Percentiles rank a stretch among this genome's conserved stretches.
Evolutionary conservation across 371 early-diverging fungal species (phyloP).

Genomic region (Cokeromyces recurvatus): DNA sequence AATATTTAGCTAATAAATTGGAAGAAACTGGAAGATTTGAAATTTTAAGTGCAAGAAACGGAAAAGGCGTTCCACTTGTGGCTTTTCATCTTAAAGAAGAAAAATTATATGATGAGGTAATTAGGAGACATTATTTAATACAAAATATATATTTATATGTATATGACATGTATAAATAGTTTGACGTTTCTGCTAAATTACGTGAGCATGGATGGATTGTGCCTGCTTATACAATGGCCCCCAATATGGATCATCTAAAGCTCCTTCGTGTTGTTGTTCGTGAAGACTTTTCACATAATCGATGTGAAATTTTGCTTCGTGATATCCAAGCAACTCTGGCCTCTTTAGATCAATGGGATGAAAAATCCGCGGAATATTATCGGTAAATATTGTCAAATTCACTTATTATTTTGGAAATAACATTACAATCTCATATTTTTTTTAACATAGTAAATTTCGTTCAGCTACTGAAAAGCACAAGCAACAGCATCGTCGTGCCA

Average conservation of each 20-base stretch:
- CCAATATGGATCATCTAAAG: constrained; percentile 22
- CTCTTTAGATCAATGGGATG: constrained; percentile 8
- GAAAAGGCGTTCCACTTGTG: constrained; percentile 60
- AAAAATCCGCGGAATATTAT: constrained; percentile 4
- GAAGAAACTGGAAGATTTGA: constrained; percentile 55
- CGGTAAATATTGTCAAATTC: too few relatives aligned
- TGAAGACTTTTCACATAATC: constrained; percentile 32
- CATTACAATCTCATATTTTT: too few relatives aligned
- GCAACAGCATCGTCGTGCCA: neutral
- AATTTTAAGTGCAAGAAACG: constrained; percentile 45
- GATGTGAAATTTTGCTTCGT: constrained; percentile 26
- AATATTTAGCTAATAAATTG: constrained; percentile 45
- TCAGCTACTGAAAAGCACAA: too few relatives aligned
- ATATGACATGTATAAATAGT: constrained; percentile 15
- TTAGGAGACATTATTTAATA: neutral
- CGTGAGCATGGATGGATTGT: constrained; percentile 62
- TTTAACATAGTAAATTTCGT: too few relatives aligned
- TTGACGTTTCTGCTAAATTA: constrained; percentile 44
- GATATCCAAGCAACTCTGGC: constrained; percentile 18
- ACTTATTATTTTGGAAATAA: too few relatives aligned
- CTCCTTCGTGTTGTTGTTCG: constrained; percentile 39
- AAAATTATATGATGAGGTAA: constrained; percentile 26
- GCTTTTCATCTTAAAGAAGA: constrained; percentile 51
- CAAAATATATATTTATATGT: too few relatives aligned
- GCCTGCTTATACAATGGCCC: constrained; percentile 48